These are phyloP conservation scores for Aspergillus sp. DNA, from an alignment of 2,329 filamentous ascomycete genomes.

Conservation along the genomic window DNA sequence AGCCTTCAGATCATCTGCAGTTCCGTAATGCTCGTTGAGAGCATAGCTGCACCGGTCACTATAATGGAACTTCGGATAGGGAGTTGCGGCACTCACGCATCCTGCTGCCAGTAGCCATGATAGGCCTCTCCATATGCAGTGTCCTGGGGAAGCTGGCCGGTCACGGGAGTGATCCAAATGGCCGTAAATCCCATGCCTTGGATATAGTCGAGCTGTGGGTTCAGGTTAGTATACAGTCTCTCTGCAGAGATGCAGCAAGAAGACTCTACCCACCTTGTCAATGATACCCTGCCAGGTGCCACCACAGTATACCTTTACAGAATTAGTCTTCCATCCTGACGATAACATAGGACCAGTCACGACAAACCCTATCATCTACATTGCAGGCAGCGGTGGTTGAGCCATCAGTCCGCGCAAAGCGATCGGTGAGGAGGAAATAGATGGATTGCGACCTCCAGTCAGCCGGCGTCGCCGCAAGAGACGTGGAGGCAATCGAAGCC, in stretches of 20 bases:
- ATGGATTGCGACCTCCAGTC: slow-evolving; percentile 45
- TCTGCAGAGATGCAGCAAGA: background rate
- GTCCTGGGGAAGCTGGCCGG: slow-evolving; percentile 34
- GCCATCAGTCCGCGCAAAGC: slow-evolving; percentile 44
- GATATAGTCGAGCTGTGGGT: slow-evolving; percentile 48
- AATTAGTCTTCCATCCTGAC: background rate
- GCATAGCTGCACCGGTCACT: slow-evolving; percentile 32
- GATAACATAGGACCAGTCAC: background rate
- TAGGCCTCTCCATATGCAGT: slow-evolving; percentile 44
- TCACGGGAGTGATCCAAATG: slow-evolving; percentile 50
- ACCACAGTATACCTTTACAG: slow-evolving; percentile 44
- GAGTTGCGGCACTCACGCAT: slow-evolving; percentile 32
- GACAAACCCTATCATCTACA: slow-evolving; percentile 19
- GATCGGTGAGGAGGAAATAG: slow-evolving; percentile 48
- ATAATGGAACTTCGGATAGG: background rate
- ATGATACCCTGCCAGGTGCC: slow-evolving; percentile 51
- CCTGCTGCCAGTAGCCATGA: slow-evolving; percentile 53
- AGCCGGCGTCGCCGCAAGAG: slow-evolving; percentile 30
- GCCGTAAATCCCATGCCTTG: slow-evolving; percentile 49
- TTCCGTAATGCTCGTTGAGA: slow-evolving; percentile 61
- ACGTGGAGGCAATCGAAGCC: slow-evolving; percentile 18
- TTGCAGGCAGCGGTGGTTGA: slow-evolving; percentile 35
- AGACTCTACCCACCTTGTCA: slow-evolving; percentile 30
- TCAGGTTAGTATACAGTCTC: slow-evolving; percentile 13
- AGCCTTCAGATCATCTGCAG: slow-evolving; percentile 56